Base-by-base conservation (phyloP, 2,329 filamentous ascomycete species). In the Epichloe scottii region DNA sequence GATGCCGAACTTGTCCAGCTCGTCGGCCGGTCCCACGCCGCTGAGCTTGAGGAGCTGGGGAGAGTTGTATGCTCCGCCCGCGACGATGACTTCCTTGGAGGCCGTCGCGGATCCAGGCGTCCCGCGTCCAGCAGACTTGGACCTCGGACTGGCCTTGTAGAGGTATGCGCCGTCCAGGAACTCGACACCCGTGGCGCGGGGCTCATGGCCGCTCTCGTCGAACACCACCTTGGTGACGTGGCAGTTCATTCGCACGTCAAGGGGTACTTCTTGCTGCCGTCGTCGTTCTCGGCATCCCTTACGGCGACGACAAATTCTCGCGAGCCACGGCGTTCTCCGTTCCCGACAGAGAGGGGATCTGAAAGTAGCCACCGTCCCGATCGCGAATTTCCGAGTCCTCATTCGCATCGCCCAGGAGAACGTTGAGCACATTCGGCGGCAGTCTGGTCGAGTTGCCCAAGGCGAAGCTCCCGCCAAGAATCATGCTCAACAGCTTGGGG, bases 361-460 rank as follows among this genome's bases (percentile, higher is more conserved):
- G 60, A 51, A 56, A 63, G 51, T 74, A 68, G 2, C 70, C 73
- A 8, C 71, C 66, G 3, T 63, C 58, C 19, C 62, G 62, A 58
- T 82, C 79, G 23, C 77, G 71, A 0, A 48, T 45, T 0, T 63
- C 53, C 23, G 62, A 60, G 55, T 74, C 68, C 43, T 71, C 69
- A 62, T 81, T 81, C 55, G 73, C 68, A 54, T 82, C 76, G 17
- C 69, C 69, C 26, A 69, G 65, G 3, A 63, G 67, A 19, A 79
- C 66, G 40, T 63, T 61, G 38, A 61, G 51, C 19, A 68, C 37
- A 51, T 63, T 63, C 55, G 61, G 62, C 49, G 63, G 38, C 2
- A 46, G 42, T 38, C 58, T 51, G 2, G 59, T 59, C 14, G 49
- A 40, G 49, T 69, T 69, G 19, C 72, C 55, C 15, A 59, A 50